These are phyloP conservation scores for Crithidia mellificae DNA, from an alignment of 208 protist species.

Conservation along the genomic window DNA sequence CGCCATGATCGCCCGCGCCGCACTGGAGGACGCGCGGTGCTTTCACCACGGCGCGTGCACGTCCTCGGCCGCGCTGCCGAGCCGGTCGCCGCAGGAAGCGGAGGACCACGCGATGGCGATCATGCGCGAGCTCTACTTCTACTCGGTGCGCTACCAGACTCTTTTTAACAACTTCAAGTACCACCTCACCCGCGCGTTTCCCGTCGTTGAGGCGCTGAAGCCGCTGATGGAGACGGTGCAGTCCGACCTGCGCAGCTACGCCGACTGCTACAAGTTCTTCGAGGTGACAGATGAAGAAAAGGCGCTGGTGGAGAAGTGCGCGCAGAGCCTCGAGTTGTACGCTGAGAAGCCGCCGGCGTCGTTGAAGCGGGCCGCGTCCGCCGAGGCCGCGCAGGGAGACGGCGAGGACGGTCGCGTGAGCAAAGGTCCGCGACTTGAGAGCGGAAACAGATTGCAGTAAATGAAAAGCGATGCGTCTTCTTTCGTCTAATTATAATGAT, in stretches of 20 bases:
- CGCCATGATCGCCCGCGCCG: constrained; percentile 96
- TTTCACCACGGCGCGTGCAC: constrained; percentile 49
- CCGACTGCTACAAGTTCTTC: constrained; percentile 68
- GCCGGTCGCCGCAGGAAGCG: constrained; percentile 16
- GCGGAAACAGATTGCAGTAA: no score
- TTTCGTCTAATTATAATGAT: no score
- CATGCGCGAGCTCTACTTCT: constrained; percentile 53
- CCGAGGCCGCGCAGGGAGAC: not conserved
- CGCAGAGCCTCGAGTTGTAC: constrained; percentile 42
- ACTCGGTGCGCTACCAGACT: constrained; percentile 61
- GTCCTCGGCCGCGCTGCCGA: no score
- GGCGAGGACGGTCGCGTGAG: not conserved
- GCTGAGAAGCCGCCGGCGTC: constrained; percentile 8
- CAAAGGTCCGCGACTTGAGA: constrained; percentile 18
- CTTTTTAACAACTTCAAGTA: constrained; percentile 89
- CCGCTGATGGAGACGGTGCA: constrained; percentile 68
- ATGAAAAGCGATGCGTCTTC: no score
- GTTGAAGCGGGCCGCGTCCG: constrained; percentile 1
- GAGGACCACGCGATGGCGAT: constrained; percentile 38
- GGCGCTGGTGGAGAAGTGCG: constrained; percentile 31
- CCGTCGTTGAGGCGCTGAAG: constrained; percentile 60
- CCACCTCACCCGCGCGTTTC: constrained; percentile 80
- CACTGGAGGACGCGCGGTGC: constrained; percentile 91
- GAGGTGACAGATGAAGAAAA: constrained; percentile 28
- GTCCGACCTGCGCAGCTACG: constrained; percentile 53